Evolutionary conservation across 1,284 basidiomycete genomes (phyloP).

Genomic region (Ganoderma lingzhi): DNA sequence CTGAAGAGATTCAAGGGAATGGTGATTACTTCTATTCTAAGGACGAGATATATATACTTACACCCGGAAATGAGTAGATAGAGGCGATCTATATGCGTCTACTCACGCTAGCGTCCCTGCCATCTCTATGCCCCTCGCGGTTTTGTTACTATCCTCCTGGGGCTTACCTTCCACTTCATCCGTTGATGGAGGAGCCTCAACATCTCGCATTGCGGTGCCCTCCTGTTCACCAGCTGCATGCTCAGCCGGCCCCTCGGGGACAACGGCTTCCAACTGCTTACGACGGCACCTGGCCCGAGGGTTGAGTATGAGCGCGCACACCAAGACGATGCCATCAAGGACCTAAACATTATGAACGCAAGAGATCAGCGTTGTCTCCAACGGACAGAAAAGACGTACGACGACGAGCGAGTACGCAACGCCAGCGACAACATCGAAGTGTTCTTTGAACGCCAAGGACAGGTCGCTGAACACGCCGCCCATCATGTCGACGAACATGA

Average conservation of each 20-base stretch:
- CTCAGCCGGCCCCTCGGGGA: neutral
- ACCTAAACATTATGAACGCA: slow-evolving; percentile 44
- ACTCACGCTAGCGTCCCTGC: neutral
- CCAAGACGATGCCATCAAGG: slow-evolving; percentile 65
- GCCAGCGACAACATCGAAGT: slow-evolving; percentile 73
- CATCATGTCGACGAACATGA: slow-evolving; percentile 76
- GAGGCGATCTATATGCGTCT: neutral
- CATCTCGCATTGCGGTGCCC: neutral
- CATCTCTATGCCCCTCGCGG: neutral
- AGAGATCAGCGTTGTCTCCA: neutral
- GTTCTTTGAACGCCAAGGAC: slow-evolving; percentile 72
- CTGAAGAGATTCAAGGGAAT: neutral
- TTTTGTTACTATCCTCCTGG: neutral
- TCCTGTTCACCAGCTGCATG: neutral
- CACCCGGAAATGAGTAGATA: neutral
- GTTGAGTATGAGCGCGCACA: slow-evolving; percentile 70
- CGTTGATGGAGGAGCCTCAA: neutral
- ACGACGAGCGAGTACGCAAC: slow-evolving; percentile 70
- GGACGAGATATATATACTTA: neutral
- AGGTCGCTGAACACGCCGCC: slow-evolving; percentile 79
- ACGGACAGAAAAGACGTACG: slow-evolving; percentile 45
- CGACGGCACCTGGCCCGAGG: slow-evolving; percentile 45
- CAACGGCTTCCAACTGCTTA: slow-evolving; percentile 15
- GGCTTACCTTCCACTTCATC: neutral
- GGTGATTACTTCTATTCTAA: neutral